These are phyloP conservation scores for Endoconidiophora polonica DNA, from an alignment of 2,329 filamentous ascomycete genomes.

Conservation along the genomic window DNA sequence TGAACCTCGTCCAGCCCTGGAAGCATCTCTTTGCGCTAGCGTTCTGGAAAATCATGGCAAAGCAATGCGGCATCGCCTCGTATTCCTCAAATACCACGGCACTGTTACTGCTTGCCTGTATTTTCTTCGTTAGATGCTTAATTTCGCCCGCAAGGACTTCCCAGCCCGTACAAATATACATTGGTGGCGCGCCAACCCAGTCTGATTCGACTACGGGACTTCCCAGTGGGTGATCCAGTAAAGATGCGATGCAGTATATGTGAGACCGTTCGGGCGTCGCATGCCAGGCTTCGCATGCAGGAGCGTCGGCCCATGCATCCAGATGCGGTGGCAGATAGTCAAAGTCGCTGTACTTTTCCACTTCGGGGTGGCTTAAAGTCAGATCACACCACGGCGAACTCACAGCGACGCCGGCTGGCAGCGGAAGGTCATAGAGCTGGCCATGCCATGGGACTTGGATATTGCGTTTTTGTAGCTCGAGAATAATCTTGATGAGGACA, in stretches of 20 bases:
- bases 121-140: constrained; percentile 38
- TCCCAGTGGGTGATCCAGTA: constrained; percentile 49
- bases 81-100: constrained; percentile 54
- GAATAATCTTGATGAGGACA: constrained; percentile 48
- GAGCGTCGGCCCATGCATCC: constrained; percentile 15
- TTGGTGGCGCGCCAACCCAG: constrained; percentile 48
- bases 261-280: constrained; percentile 31
- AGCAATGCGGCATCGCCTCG: constrained; percentile 68
- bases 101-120: constrained; percentile 20
- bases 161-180: constrained; percentile 53
- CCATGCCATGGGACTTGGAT: constrained; percentile 44
- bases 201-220: constrained; percentile 39
- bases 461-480: constrained; percentile 38
- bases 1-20: constrained; percentile 39
- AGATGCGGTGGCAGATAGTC: constrained; percentile 27
- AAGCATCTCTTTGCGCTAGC: constrained; percentile 31
- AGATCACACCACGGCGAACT: constrained; percentile 59
- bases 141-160: constrained; percentile 57
- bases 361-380: constrained; percentile 32
- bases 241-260: constrained; percentile 37
- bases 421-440: constrained; percentile 36
- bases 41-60: constrained; percentile 38
- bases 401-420: constrained; percentile 48
- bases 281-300: constrained; percentile 38
- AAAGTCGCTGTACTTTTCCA: constrained; percentile 18